Percentiles rank a stretch among this genome's conserved stretches.
phyloP scores from a whole-genome alignment of 257 asterid species.

The Plantago elongata region DNA sequence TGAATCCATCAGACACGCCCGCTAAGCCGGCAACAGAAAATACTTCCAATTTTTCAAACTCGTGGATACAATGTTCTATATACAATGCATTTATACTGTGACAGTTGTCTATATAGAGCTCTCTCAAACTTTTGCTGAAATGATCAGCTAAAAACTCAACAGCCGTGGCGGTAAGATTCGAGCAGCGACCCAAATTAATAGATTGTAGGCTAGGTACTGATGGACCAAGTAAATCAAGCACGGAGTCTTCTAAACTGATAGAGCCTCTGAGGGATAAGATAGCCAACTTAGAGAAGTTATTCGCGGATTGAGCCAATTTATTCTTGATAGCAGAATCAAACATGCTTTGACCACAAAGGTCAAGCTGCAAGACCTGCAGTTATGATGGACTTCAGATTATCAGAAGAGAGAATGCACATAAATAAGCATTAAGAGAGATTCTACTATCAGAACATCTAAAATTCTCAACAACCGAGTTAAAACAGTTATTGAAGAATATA shows the following conservation, averaged over 20 bases:
- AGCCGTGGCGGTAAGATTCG: slow-evolving; percentile 47
- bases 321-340: slow-evolving; percentile 41
- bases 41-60: slow-evolving; percentile 54
- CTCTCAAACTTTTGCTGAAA: slow-evolving; percentile 59
- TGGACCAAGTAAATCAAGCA: slow-evolving; percentile 38
- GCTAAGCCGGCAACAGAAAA: slow-evolving; percentile 68
- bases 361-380: slow-evolving; percentile 79
- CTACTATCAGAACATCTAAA: not conserved
- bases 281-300: slow-evolving; percentile 39
- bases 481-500: too few species aligned
- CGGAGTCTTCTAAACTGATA: slow-evolving; percentile 52
- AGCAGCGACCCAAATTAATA: slow-evolving; percentile 63
- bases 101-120: slow-evolving; percentile 65
- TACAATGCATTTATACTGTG: slow-evolving; percentile 40
- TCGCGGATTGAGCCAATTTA: slow-evolving; percentile 27
- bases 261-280: slow-evolving; percentile 81
- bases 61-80: slow-evolving; percentile 40
- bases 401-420: not conserved
- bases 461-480: too few species aligned
- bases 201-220: slow-evolving; percentile 61
- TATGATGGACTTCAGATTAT: slow-evolving; percentile 14
- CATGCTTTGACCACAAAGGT: slow-evolving; percentile 61
- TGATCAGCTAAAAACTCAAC: slow-evolving; percentile 39
- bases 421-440: slow-evolving; percentile 1
- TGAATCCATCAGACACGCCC: slow-evolving; percentile 46